Base-by-base conservation (phyloP, 169 alveolate species). In the Eimeria sp. region DNA sequence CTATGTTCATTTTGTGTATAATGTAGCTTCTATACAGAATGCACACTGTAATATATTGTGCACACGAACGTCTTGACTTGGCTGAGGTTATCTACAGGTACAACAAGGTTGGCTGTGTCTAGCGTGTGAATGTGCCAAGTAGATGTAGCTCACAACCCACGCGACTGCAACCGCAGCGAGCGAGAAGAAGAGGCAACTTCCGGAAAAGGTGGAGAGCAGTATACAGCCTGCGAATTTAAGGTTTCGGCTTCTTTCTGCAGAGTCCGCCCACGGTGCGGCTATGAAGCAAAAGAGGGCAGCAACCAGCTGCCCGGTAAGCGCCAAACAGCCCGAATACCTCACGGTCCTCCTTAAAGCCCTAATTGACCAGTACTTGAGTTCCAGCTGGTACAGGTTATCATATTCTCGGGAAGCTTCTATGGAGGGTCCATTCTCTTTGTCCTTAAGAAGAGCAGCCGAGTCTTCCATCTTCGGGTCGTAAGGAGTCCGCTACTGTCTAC, bases 131-230 rank as follows among this genome's bases (percentile, higher is more conserved):
- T 34, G 82, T 16, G 27, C 27, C 51, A 72, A 67, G 78, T 67
- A 27, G 20, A 14, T 61, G 70, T 61, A 61, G 45, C 93, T 86
- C 45, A 86, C 93, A n/a, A 63, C 93, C 93, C 76, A 86, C 40
- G 93, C 80, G 75, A 86, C 80, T 5, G 25, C 43, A 9, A 86
- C 45, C 22, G 93, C 76, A 14, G 65, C 80, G 18, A 86, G n/a
- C 27, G 93, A 86, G 45, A 57, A 11, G 30, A 86, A 25, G 45
- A 86, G 63, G 27, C 93, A 86, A 30, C 82, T 40, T 20, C 58
- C 76, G 34, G 93, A 57, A 45, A 86, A 63, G 30, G 93, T 86
- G 43, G 80, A 34, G 40, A 86, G 93, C 76, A 86, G 40, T 49
- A 86, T 10, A n/a, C 65, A 86, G 6, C 80, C 93, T 13, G 63